A percentile compares a stretch with the other conserved stretches of the same genome.
Evolutionary conservation across 2,329 filamentous ascomycete genomes (phyloP).

Genomic region (Boeremia exigua): DNA sequence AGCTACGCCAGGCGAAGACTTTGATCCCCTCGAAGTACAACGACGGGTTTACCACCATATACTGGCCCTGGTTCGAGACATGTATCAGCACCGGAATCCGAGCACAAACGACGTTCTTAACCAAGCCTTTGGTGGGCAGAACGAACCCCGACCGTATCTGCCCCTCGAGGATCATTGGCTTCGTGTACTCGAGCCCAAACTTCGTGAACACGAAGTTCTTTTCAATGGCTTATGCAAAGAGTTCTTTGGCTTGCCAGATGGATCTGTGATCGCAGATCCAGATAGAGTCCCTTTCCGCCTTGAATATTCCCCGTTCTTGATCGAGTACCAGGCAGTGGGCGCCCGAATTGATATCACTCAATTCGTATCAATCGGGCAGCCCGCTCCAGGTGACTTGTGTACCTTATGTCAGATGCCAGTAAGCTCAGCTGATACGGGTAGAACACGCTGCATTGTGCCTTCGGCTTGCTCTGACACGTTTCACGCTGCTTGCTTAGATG

Average conservation of each 20-base stretch:
- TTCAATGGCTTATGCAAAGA: too few species aligned
- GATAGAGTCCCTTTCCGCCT: too few species aligned
- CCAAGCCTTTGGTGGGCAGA: not conserved
- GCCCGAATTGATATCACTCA: not conserved
- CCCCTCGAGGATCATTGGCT: not conserved
- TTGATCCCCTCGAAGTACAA: not conserved
- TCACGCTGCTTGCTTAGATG: constrained; percentile 1
- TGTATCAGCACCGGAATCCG: not conserved
- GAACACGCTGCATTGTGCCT: not conserved
- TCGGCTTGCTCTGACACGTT: not conserved
- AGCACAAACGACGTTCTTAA: not conserved
- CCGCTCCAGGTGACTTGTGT: constrained; percentile 1
- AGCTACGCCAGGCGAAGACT: too few species aligned
- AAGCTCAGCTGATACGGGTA: not conserved
- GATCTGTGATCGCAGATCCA: too few species aligned
- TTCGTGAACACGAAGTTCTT: too few species aligned
- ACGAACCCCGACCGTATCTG: not conserved
- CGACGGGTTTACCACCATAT: not conserved
- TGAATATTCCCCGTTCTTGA: too few species aligned
- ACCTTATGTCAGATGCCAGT: not conserved
- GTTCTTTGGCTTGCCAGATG: too few species aligned
- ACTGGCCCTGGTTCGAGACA: not conserved
- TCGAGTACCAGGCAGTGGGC: not conserved
- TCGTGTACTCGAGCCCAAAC: too few species aligned
- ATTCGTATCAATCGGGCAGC: not conserved